These are phyloP conservation scores for Chaetoceros tenuissimus DNA, from an alignment of 108 stramenopile genomes.

Conservation along the genomic window DNA sequence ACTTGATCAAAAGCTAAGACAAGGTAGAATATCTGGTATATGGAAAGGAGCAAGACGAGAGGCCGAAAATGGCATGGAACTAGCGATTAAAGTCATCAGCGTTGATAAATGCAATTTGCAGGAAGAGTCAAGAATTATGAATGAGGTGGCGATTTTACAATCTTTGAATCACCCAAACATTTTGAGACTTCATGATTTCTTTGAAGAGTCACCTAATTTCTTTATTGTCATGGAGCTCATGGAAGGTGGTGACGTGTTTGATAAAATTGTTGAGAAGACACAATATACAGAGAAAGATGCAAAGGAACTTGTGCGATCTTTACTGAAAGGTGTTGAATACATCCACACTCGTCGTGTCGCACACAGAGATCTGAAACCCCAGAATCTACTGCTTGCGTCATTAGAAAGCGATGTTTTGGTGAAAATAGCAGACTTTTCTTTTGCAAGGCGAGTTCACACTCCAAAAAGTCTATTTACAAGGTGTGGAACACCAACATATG, in stretches of 20 bases:
- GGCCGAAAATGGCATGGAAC: slow-evolving; percentile 23
- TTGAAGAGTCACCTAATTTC: slow-evolving; percentile 72
- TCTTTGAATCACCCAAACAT: slow-evolving; percentile 61
- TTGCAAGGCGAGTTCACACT: slow-evolving; percentile 72
- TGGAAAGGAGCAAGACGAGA: slow-evolving; percentile 29
- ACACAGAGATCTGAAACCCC: slow-evolving; percentile 93
- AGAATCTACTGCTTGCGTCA: slow-evolving; percentile 77
- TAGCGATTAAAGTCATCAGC: slow-evolving; percentile 63
- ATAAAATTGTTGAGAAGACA: slow-evolving; percentile 79
- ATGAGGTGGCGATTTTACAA: slow-evolving; percentile 67
- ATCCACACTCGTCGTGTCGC: slow-evolving; percentile 77
- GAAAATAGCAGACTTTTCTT: slow-evolving; percentile 93
- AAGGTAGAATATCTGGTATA: slow-evolving; percentile 44
- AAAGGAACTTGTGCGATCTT: slow-evolving; percentile 52
- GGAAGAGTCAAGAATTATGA: slow-evolving; percentile 55
- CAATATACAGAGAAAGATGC: slow-evolving; percentile 94
- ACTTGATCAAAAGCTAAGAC: slow-evolving; percentile 40
- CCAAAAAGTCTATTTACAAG: slow-evolving; percentile 74
- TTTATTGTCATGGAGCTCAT: slow-evolving; percentile 89
- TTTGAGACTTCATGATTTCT: slow-evolving; percentile 81
- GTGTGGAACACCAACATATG: slow-evolving; percentile 50
- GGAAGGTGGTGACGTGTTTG: slow-evolving; percentile 94
- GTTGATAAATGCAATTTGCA: slow-evolving; percentile 19
- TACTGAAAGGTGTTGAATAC: slow-evolving; percentile 73
- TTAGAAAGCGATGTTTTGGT: slow-evolving; percentile 67